Evolutionary conservation across 2,329 filamentous ascomycete species (phyloP), one percentile per base, ranked within the genome.

Genomic region (Alternaria viburni): DNA sequence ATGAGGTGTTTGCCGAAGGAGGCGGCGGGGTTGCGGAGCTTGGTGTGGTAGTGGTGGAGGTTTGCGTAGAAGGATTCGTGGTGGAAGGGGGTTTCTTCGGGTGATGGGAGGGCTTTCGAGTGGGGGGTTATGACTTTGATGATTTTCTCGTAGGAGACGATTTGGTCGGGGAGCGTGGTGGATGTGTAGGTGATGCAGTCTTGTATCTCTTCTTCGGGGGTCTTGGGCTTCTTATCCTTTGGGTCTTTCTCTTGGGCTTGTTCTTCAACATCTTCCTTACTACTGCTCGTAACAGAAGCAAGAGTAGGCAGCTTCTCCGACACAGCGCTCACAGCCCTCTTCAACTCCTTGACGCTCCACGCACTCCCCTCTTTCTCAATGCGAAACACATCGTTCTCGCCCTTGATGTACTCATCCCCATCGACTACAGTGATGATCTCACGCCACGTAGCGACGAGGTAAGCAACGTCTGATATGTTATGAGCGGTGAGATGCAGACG

Each of bases 11-110:
- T 87, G 5, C 96, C 96, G 84, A 96, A 98, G 23, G 87, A 82
- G 4, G 78, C 79, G 7, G 87, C 83, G 0, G 88, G 86, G 49
- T 88, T 86, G 30, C 81, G 79, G 2, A 86, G 84, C 51, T 86
- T 85, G 12, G 80, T 77, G 56, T 91, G 88, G 75, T 93, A 96
- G 25, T 87, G 82, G 23, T 83, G 81, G 10, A 98, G 84, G 63
- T 91, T 90, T 5, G 87, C 83, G 77, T 90, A 98, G 79, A 90
- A 98, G 2, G 89, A 84, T 60, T 90, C 83, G 74, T 97, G 93
- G 72, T 96, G 92, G 81, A 98, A 98, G 0, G 94, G 93, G 0
- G 93, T 97, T 55, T 90, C 86, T 73, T 91, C 91, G 4, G 85
- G 84, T 6, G 88, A 84, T 0, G 95, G 94, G 67, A 90, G 87